Evolutionary conservation across 1,284 basidiomycete genomes (phyloP).

Genomic region (Leucoagaricus sp.): DNA sequence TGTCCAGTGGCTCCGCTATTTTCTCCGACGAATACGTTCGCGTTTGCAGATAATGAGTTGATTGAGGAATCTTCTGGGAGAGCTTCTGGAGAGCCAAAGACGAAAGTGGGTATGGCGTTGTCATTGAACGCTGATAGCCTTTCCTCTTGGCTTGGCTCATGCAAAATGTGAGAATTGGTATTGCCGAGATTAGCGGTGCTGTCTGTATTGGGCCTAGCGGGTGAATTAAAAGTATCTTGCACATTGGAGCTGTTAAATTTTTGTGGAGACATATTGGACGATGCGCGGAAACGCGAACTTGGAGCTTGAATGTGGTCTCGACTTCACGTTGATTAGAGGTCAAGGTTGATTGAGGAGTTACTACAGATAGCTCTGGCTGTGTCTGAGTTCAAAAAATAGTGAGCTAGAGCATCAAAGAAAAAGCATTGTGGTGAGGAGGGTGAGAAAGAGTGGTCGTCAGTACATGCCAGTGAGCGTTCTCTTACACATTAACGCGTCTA

Average conservation of each 20-base stretch:
- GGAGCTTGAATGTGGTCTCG: background rate
- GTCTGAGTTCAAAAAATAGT: too few species aligned
- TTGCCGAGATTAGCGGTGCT: background rate
- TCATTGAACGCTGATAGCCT: background rate
- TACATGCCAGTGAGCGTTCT: too few species aligned
- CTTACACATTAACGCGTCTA: background rate
- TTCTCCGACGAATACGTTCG: background rate
- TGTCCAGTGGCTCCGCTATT: background rate
- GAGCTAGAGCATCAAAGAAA: too few species aligned
- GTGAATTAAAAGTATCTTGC: too few species aligned
- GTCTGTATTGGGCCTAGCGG: background rate
- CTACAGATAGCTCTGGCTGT: too few species aligned
- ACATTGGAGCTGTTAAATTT: background rate
- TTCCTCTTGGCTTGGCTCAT: background rate
- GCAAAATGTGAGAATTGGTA: background rate
- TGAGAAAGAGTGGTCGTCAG: too few species aligned
- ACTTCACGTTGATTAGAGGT: background rate
- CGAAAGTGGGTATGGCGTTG: background rate
- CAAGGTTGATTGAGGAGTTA: too few species aligned
- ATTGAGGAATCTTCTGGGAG: background rate
- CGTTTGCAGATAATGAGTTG: background rate
- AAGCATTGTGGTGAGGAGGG: background rate
- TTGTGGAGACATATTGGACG: constrained; percentile 5
- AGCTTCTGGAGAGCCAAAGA: constrained; percentile 8
- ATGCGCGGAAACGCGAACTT: background rate